Conservation (phyloP, 1,284 basidiomycete genomes). For the Tylopilus sp. region DNA sequence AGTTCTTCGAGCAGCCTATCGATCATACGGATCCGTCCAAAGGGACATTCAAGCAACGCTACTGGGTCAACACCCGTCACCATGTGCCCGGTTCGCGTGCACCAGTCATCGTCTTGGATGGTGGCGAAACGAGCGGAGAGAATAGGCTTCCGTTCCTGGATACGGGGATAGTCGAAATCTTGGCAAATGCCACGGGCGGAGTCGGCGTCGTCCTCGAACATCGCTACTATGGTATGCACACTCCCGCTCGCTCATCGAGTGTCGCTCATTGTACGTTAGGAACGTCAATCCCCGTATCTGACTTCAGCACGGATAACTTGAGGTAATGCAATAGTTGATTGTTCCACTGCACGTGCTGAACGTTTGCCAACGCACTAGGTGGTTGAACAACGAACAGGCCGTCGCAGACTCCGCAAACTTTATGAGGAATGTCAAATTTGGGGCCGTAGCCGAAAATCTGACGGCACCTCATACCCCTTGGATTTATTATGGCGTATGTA, state of each 20-base stretch:
- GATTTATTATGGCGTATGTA: slow-evolving; percentile 90
- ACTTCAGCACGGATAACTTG: slow-evolving; percentile 78
- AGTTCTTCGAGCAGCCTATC: slow-evolving; percentile 80
- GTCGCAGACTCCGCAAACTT: slow-evolving; percentile 93
- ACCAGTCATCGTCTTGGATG: slow-evolving; percentile 80
- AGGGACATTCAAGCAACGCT: slow-evolving; percentile 68
- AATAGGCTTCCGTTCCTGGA: slow-evolving; percentile 68
- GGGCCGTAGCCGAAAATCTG: slow-evolving; percentile 66
- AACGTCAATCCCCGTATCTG: slow-evolving; percentile 71
- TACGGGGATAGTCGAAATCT: slow-evolving; percentile 83
- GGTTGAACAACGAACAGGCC: slow-evolving; percentile 86
- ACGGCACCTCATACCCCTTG: slow-evolving; percentile 74
- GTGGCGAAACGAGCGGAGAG: slow-evolving; percentile 80
- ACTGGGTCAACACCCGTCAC: slow-evolving; percentile 86
- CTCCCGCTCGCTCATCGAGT: slow-evolving; percentile 4
- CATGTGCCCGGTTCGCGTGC: slow-evolving; percentile 70
- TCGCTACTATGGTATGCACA: slow-evolving; percentile 68
- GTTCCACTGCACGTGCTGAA: slow-evolving; percentile 2
- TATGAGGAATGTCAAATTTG: slow-evolving; percentile 76
- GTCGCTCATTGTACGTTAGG: slow-evolving; percentile 45
- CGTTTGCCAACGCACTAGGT: slow-evolving; percentile 41
- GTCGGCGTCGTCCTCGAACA: slow-evolving; percentile 90
- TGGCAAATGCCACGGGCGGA: slow-evolving; percentile 80
- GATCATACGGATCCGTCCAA: slow-evolving; percentile 66
- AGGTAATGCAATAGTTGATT: slow-evolving; percentile 37